A percentile compares a stretch with the other conserved stretches of the same genome.
Evolutionary conservation across 352 stramenopile species (phyloP).

Genomic region (Thalassiosira sp.): DNA sequence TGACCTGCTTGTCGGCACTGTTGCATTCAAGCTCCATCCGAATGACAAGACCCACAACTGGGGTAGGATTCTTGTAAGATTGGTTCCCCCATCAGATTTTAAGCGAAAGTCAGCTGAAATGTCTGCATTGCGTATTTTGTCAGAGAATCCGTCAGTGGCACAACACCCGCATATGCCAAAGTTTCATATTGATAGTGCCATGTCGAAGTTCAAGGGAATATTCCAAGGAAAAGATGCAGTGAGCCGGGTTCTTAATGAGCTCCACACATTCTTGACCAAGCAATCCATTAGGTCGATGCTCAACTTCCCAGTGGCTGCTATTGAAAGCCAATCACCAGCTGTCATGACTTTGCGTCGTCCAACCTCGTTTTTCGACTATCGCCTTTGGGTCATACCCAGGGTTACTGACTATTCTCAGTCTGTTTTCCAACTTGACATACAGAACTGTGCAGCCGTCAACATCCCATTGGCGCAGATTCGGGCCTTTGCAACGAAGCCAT

Average conservation of each 20-base stretch:
- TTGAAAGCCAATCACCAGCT: conserved; percentile 64
- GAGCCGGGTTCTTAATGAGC: conserved; percentile 76
- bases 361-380: conserved; percentile 82
- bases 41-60: conserved; percentile 86
- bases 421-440: conserved; percentile 64
- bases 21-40: conserved; percentile 85
- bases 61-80: conserved; percentile 81
- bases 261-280: conserved; percentile 81
- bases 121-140: conserved; percentile 81
- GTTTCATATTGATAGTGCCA: conserved; percentile 82
- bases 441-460: conserved; percentile 84
- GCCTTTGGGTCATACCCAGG: conserved; percentile 85
- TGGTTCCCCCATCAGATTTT: conserved; percentile 82
- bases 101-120: conserved; percentile 82
- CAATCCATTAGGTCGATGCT: conserved; percentile 79
- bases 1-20: conserved; percentile 86
- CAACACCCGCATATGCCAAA: conserved; percentile 85
- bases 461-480: conserved; percentile 83
- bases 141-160: conserved; percentile 80
- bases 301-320: conserved; percentile 59
- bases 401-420: conserved; percentile 84
- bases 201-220: conserved; percentile 87
- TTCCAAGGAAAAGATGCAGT: conserved; percentile 87
- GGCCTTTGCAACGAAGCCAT: conserved; percentile 78
- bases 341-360: conserved; percentile 79